Conservation (phyloP, 2,329 filamentous ascomycete species). For the Trichoderma afroharzianum region DNA sequence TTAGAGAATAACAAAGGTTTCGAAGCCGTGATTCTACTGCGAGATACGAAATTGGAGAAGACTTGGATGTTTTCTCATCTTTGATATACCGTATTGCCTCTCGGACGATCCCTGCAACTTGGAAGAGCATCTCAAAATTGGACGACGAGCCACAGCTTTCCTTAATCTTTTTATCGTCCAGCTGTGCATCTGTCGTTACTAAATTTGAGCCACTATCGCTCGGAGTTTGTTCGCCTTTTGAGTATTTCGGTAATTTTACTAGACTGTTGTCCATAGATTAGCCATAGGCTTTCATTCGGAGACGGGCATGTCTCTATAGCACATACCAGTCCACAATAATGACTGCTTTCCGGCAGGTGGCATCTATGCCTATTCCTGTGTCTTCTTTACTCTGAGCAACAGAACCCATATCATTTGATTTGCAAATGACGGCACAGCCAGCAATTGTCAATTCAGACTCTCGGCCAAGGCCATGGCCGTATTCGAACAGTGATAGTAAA, state of each 20-base stretch:
- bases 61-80: background rate
- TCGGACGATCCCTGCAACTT: background rate
- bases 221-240: background rate
- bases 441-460: background rate
- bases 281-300: background rate
- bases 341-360: background rate
- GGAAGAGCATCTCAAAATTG: conserved; percentile 4
- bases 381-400: background rate
- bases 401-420: background rate
- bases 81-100: background rate
- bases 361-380: background rate
- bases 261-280: background rate
- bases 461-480: background rate
- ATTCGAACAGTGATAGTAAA: background rate
- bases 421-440: background rate
- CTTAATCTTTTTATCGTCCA: background rate
- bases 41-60: background rate
- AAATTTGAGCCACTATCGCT: background rate
- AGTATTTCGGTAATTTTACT: background rate
- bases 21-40: background rate
- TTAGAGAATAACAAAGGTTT: background rate
- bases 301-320: background rate
- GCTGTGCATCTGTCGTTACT: too few relatives aligned
- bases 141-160: background rate
- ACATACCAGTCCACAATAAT: conserved; percentile 3